Evolutionary conservation across 169 alveolate genomes (phyloP).

Genomic region (Babesia sp.): DNA sequence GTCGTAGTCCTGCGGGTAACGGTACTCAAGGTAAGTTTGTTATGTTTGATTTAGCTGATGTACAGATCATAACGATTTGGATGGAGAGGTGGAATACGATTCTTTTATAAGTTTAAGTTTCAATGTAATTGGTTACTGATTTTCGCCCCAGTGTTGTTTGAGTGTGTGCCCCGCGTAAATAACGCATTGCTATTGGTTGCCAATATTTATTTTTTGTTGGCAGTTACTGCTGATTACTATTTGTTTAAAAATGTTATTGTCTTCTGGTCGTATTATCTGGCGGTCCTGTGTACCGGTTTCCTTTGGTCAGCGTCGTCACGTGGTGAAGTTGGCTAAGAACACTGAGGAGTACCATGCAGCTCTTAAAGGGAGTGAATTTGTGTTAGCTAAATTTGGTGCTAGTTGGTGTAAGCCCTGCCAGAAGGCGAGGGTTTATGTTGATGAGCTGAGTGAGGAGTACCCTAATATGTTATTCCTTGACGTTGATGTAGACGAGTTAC

Average conservation of each 20-base stretch:
- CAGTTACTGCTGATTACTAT: neutral
- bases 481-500: constrained; percentile 65
- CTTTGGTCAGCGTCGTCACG: constrained; percentile 32
- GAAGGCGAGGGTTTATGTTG: constrained; percentile 74
- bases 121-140: constrained; percentile 31
- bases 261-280: neutral
- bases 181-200: neutral
- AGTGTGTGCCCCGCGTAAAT: constrained; percentile 12
- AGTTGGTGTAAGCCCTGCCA: constrained; percentile 82
- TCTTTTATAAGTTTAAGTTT: constrained; percentile 31
- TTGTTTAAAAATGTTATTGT: neutral
- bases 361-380: constrained; percentile 57
- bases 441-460: constrained; percentile 61
- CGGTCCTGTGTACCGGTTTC: constrained; percentile 7
- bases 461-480: constrained; percentile 54
- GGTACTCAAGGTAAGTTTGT: neutral
- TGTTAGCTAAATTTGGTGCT: constrained; percentile 78
- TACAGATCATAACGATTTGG: constrained; percentile 1
- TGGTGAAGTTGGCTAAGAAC: constrained; percentile 55
- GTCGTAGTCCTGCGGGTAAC: neutral
- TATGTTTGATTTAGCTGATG: no score
- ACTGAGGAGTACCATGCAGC: constrained; percentile 70
- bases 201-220: neutral
- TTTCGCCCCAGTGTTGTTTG: constrained; percentile 8
- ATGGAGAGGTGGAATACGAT: constrained; percentile 22